A percentile compares a stretch with the other conserved stretches of the same genome.
Conservation (phyloP, 306 rosid species). For the Chamaecrista fasciculata region DNA sequence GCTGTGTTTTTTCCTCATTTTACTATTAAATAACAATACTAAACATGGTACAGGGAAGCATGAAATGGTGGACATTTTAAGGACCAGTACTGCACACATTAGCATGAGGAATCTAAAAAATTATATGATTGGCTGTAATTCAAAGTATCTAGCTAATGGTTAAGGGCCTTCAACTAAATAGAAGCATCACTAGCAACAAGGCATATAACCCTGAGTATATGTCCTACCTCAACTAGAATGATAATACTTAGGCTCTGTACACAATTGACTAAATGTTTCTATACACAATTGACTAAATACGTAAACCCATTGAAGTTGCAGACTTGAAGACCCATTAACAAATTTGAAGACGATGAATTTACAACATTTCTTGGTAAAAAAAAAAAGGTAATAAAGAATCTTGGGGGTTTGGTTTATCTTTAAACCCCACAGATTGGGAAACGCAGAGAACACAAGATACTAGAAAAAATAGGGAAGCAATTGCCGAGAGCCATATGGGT, state of each 20-base stretch:
- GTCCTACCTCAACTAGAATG: neutral
- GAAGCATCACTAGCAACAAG: neutral
- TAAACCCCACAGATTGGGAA: conserved; percentile 23
- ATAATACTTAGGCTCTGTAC: neutral
- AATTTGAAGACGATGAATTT: conserved; percentile 5
- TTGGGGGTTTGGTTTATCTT: conserved; percentile 14
- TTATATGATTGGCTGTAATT: neutral
- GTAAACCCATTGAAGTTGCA: conserved; percentile 9
- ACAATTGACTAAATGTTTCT: neutral
- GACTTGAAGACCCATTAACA: conserved; percentile 10
- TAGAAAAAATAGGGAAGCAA: conserved; percentile 17
- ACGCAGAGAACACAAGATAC: conserved; percentile 24
- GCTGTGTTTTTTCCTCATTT: neutral
- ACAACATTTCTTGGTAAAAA: too few relatives aligned
- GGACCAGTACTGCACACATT: neutral
- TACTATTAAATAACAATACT: neutral
- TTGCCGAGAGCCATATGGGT: conserved; percentile 4
- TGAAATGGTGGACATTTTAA: conserved; percentile 5
- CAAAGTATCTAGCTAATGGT: neutral
- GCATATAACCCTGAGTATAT: neutral
- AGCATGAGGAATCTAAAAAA: neutral
- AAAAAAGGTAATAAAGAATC: too few relatives aligned
- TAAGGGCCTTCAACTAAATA: neutral
- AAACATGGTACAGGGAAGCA: neutral
- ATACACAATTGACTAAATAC: neutral